These are phyloP conservation scores for Paraphaeosphaeria sporulosa DNA, from an alignment of 2,329 filamentous ascomycete genomes.

Conservation along the genomic window DNA sequence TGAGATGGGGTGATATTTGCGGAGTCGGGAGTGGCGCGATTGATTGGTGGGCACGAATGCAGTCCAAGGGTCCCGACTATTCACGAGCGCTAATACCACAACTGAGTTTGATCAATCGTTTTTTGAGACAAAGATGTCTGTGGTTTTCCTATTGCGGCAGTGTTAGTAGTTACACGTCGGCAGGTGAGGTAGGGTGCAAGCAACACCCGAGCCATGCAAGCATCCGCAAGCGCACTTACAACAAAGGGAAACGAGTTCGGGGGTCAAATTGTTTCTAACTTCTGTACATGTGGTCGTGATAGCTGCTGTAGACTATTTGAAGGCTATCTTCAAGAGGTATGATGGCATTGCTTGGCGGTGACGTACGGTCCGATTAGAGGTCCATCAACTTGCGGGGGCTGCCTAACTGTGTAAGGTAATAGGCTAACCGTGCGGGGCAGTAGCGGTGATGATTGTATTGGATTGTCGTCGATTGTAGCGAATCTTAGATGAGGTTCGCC, in stretches of 20 bases:
- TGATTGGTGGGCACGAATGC: not conserved
- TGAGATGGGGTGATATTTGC: not conserved
- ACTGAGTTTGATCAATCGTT: not conserved
- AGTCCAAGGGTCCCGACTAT: not conserved
- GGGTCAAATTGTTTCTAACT: not conserved
- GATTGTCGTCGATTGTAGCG: conserved; percentile 27
- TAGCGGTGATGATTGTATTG: conserved; percentile 12
- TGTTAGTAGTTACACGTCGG: not conserved
- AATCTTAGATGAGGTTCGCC: conserved; percentile 15
- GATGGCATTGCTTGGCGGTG: conserved; percentile 38
- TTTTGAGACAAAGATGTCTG: not conserved
- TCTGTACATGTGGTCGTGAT: not conserved
- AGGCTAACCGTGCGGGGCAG: conserved; percentile 13
- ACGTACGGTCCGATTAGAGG: conserved; percentile 30
- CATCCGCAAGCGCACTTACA: not conserved
- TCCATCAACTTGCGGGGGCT: conserved; percentile 4
- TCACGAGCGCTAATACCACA: not conserved
- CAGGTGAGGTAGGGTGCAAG: not conserved
- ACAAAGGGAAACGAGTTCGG: not conserved
- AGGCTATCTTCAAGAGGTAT: conserved; percentile 19
- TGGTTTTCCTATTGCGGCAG: not conserved
- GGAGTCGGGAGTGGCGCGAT: not conserved
- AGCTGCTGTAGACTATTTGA: conserved; percentile 7
- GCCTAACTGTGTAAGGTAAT: conserved; percentile 7
- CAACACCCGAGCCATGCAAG: not conserved